Percentiles rank a stretch among this genome's conserved stretches.
These are phyloP conservation scores for Oryza nivara DNA, from an alignment of 176 grass and related monocot genomes.

Conservation along the genomic window DNA sequence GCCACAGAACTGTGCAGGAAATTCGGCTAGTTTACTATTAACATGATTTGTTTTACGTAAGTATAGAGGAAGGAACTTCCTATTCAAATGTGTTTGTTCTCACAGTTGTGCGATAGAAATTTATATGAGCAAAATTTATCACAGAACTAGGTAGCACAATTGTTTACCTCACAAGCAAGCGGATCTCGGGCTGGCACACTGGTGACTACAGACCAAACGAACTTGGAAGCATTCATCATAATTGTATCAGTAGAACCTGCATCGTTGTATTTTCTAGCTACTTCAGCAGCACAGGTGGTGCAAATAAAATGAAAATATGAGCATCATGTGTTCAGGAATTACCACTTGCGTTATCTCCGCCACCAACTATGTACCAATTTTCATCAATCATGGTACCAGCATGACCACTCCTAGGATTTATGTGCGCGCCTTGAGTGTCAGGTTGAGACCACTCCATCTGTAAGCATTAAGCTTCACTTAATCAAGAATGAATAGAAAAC, in stretches of 20 bases:
- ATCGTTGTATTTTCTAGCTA: slow-evolving; percentile 36
- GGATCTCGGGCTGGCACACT: slow-evolving; percentile 68
- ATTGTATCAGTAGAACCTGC: slow-evolving; percentile 83
- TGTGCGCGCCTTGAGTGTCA: slow-evolving; percentile 82
- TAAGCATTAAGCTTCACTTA: slow-evolving; percentile 41
- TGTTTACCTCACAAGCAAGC: slow-evolving; percentile 90
- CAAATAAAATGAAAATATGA: slow-evolving; percentile 14
- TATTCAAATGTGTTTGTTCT: background rate
- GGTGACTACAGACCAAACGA: slow-evolving; percentile 85
- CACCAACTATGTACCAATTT: slow-evolving; percentile 98
- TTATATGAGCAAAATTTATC: background rate
- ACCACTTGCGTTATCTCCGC: slow-evolving; percentile 97
- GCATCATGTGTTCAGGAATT: slow-evolving; percentile 36
- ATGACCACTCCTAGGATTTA: slow-evolving; percentile 93
- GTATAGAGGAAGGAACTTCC: background rate
- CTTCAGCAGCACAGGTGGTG: slow-evolving; percentile 15
- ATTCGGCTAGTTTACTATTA: background rate
- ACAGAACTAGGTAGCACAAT: slow-evolving; percentile 24
- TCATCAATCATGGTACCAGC: slow-evolving; percentile 76
- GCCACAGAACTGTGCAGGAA: background rate
- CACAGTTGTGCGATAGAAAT: background rate
- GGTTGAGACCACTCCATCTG: slow-evolving; percentile 98
- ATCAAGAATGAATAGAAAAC: slow-evolving; percentile 18
- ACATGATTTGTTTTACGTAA: background rate
- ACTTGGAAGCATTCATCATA: slow-evolving; percentile 82